Percentiles rank a stretch among this genome's conserved stretches.
phyloP scores from a whole-genome alignment of 2,329 filamentous ascomycete genomes.

The Aspergillus japonicus region DNA sequence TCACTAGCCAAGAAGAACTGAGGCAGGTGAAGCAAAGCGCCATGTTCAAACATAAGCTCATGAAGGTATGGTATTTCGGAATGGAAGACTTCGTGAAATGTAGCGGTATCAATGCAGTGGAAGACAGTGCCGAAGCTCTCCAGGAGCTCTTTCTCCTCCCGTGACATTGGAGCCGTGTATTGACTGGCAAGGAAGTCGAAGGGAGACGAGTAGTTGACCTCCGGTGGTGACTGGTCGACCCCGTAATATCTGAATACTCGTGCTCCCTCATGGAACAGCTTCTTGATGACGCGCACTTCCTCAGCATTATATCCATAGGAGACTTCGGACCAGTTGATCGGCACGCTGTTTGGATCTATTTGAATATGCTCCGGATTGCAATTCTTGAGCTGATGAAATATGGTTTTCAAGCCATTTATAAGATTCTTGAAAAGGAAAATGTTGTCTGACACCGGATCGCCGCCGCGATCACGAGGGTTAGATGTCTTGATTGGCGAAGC shows the following conservation, averaged over 20 bases:
- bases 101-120: conserved; percentile 95
- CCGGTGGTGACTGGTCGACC: conserved; percentile 72
- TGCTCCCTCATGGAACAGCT: conserved; percentile 93
- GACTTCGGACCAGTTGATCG: conserved; percentile 90
- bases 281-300: conserved; percentile 93
- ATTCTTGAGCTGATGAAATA: conserved; percentile 89
- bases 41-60: conserved; percentile 97
- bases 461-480: conserved; percentile 82
- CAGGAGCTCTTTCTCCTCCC: conserved; percentile 95
- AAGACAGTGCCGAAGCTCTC: conserved; percentile 99
- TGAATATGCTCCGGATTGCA: conserved; percentile 72
- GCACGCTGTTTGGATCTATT: conserved; percentile 75
- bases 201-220: conserved; percentile 73
- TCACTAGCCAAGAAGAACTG: conserved; percentile 99
- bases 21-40: conserved; percentile 86
- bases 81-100: conserved; percentile 97
- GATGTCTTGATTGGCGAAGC: conserved; percentile 95
- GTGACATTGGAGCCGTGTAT: conserved; percentile 88
- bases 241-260: conserved; percentile 97
- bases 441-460: conserved; percentile 91
- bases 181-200: conserved; percentile 93
- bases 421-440: conserved; percentile 97
- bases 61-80: conserved; percentile 96
- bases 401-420: conserved; percentile 92
- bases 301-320: conserved; percentile 96